Evolutionary conservation across 108 stramenopile species (phyloP), one percentile per base, ranked within the genome.

Genomic region (Fragilaria crotonensis): DNA sequence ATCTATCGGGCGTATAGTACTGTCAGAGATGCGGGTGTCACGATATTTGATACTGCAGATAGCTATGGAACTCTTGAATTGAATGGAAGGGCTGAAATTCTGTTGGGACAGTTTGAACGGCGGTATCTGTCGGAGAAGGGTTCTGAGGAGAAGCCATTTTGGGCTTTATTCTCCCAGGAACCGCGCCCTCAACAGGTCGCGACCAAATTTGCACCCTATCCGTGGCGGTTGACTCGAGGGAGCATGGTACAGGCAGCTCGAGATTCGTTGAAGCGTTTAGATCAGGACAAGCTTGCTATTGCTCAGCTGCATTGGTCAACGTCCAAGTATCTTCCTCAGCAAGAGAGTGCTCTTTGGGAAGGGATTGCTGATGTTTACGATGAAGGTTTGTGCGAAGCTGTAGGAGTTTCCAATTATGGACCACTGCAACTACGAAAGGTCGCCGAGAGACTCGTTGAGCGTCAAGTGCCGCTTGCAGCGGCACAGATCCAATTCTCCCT

Each of bases 41-140:
- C 85, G 9, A 53, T 94, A 7, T 94, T 90, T 55, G 88, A 94
- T 59, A 94, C 92, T 2, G 92, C 89, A 21, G 88, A 94, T 54
- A 70, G 67, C 41, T 94, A 89, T 60, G 88, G 88, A 17, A 90
- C 92, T 3, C 49, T 91, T 30, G 83, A 91, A 25, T 48, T 91
- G 64, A 91, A 87, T 67, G 89, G 89, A 4, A 63, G 89, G 21
- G 85, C 89, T 4, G 89, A 91, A 68, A 78, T 74, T 48, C 54
- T 91, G 26, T 59, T 91, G 25, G 89, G 89, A 36, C 57, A 60
- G 31, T 91, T 91, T 68, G 89, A 91, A 69, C 59, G 85, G 45
- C 66, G 78, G 5, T 91, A 84, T 61, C 68, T 69, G 28, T 48
- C 45, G 31, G 89, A 86, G 31, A 70, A 44, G 33, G 5, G 29